Conservation (phyloP, 257 asterid genomes). For the Solanum sparsipilum region DNA sequence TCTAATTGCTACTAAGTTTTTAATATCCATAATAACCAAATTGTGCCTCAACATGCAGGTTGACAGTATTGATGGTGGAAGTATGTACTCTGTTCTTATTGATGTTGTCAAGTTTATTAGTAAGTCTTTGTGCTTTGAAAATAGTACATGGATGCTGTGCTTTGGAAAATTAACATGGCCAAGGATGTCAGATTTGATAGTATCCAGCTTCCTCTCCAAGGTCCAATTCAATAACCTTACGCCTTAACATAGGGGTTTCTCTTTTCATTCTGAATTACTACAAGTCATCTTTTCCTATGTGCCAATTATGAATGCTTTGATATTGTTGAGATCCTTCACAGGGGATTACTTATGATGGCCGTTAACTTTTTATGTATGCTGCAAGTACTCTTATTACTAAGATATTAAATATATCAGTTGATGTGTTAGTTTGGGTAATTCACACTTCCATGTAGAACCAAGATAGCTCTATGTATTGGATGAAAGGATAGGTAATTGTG, state of each 20-base stretch:
- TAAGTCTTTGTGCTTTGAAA: conserved; percentile 49
- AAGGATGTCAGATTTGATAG: conserved; percentile 81
- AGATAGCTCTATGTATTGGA: not conserved
- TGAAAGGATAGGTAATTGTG: not conserved
- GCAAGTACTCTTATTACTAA: not conserved
- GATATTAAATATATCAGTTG: not conserved
- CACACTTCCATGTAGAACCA: not conserved
- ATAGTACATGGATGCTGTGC: conserved; percentile 62
- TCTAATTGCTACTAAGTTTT: not conserved
- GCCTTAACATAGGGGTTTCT: not conserved
- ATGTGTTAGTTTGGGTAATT: not conserved
- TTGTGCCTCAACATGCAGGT: conserved; percentile 29
- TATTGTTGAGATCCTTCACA: not conserved
- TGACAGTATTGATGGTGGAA: conserved; percentile 48
- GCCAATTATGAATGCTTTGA: not conserved
- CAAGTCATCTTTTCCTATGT: not conserved
- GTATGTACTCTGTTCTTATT: conserved; percentile 49
- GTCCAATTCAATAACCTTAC: conserved; percentile 20
- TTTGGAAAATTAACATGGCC: conserved; percentile 96
- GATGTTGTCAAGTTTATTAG: conserved; percentile 44
- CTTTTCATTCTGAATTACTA: not conserved
- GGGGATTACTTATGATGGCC: not conserved
- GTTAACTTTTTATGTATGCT: not conserved
- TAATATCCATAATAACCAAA: not conserved
- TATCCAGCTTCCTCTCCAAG: conserved; percentile 78